Percentiles rank a stretch among this genome's conserved stretches.
These are phyloP conservation scores for Candida manassasensis DNA, from an alignment of 805 yeast species.

Conservation along the genomic window DNA sequence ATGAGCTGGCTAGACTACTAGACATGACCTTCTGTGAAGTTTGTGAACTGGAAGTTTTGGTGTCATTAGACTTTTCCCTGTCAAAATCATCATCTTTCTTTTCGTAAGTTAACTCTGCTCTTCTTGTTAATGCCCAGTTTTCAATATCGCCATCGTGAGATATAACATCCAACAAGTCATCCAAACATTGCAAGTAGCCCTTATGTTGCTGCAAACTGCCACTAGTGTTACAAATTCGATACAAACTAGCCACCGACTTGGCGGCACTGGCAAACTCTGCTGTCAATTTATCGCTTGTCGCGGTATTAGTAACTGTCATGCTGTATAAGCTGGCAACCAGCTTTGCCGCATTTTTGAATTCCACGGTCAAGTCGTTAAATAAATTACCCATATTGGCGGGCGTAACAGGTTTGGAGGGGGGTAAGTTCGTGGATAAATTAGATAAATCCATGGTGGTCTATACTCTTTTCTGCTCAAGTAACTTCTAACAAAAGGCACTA, in stretches of 20 bases:
- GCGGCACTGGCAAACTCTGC: slow-evolving; percentile 36
- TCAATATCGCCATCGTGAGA: slow-evolving; percentile 43
- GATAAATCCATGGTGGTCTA: slow-evolving; percentile 52
- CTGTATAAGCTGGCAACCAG: slow-evolving; percentile 53
- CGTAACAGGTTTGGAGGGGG: slow-evolving; percentile 46
- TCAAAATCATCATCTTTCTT: not conserved
- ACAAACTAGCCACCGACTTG: slow-evolving; percentile 45
- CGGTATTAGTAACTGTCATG: slow-evolving; percentile 8
- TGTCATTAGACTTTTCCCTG: not conserved
- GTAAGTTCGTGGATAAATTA: slow-evolving; percentile 51
- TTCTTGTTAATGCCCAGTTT: slow-evolving; percentile 47
- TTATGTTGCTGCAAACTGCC: slow-evolving; percentile 42
- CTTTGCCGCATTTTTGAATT: slow-evolving; percentile 67
- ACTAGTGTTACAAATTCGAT: slow-evolving; percentile 54
- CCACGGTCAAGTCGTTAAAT: slow-evolving; percentile 51
- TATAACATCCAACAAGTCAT: slow-evolving; percentile 46
- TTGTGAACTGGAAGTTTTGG: not conserved
- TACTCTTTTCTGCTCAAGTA: not conserved
- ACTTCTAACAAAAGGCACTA: not conserved
- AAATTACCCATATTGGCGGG: slow-evolving; percentile 45
- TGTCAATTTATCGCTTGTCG: not conserved
- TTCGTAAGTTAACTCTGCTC: slow-evolving; percentile 33
- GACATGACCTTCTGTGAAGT: too few relatives aligned
- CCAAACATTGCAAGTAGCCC: slow-evolving; percentile 60
- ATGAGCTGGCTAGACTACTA: too few relatives aligned